Base-by-base conservation (phyloP, 2,329 filamentous ascomycete genomes). In the Epichloe brachyelytri region DNA sequence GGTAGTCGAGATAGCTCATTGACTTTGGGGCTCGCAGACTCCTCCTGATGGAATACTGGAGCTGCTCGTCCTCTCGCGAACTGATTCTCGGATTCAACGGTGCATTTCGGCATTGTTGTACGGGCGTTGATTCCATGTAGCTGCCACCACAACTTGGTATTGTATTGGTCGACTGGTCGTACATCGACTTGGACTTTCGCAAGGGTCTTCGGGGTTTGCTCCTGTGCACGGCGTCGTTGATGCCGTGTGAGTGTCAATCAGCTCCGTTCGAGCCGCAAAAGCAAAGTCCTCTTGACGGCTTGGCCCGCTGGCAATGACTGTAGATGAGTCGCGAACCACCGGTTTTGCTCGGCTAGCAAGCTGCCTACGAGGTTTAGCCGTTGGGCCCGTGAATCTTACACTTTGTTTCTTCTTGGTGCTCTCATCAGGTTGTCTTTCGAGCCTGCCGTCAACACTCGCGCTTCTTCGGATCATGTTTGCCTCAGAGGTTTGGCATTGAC, bases 151-250 rank as follows among this genome's bases (percentile, higher is more conserved):
- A 51, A 1, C 38, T 54, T 41, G 48, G 48, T 51, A 17, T 54
- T 44, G 41, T 57, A 54, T 34, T 52, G 49, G 20, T 58, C 51
- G 66, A 65, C 2, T 65, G 61, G 11, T 66, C 63, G 54, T 76
- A 70, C 74, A 80, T 75, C 0, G 79, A 82, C 52, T 68, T 74
- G 1, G 78, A 78, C 57, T 74, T 78, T 43, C 76, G 75, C 41
- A 81, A 62, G 30, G 67, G 71, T 45, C 71, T 69, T 56, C 71
- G 75, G 0, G 75, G 2, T 71, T 72, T 14, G 72, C 70, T 33
- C 67, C 66, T 3, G 75, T 19, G 7, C 8, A 20, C 2, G 33
- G 11, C 15, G 38, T 48, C 17, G 19, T 30, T 10, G 39, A 22
- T 14, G 38, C 44, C 3, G 17, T 33, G 7, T 17, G 26, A 19